A percentile compares a stretch with the other conserved stretches of the same genome.
phyloP scores from a whole-genome alignment of 1,139 yeast genomes.

The Diutina siamensis region DNA sequence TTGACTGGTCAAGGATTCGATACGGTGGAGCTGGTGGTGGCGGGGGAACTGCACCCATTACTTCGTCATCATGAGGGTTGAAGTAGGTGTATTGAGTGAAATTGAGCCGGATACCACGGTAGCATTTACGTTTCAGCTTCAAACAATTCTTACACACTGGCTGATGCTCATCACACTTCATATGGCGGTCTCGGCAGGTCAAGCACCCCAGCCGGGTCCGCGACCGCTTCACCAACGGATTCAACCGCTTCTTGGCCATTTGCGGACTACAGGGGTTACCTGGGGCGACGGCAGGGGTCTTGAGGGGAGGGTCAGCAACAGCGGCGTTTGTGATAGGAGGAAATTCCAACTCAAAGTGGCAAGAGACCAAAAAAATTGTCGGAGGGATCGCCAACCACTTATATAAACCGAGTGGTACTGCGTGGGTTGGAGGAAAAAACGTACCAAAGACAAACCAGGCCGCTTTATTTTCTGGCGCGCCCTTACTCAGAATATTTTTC shows the following conservation, averaged over 20 bases:
- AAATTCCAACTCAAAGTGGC: background rate
- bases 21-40: background rate
- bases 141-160: slow-evolving; percentile 37
- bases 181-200: slow-evolving; percentile 37
- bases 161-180: slow-evolving; percentile 37
- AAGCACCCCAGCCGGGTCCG: slow-evolving; percentile 36
- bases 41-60: background rate
- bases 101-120: slow-evolving; percentile 33
- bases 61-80: slow-evolving; percentile 18
- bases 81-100: slow-evolving; percentile 34
- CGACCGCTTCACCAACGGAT: slow-evolving; percentile 9
- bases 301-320: background rate
- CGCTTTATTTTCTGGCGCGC: background rate
- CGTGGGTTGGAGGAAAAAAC: background rate
- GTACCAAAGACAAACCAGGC: background rate
- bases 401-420: background rate
- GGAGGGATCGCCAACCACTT: background rate
- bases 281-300: background rate
- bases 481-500: background rate
- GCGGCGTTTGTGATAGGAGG: background rate
- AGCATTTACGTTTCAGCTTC: slow-evolving; percentile 30
- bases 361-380: background rate
- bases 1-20: slow-evolving; percentile 5
- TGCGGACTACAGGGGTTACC: background rate
- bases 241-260: slow-evolving; percentile 6